Conservation (phyloP, 345 rosid genomes). For the Erodium maritimum region DNA sequence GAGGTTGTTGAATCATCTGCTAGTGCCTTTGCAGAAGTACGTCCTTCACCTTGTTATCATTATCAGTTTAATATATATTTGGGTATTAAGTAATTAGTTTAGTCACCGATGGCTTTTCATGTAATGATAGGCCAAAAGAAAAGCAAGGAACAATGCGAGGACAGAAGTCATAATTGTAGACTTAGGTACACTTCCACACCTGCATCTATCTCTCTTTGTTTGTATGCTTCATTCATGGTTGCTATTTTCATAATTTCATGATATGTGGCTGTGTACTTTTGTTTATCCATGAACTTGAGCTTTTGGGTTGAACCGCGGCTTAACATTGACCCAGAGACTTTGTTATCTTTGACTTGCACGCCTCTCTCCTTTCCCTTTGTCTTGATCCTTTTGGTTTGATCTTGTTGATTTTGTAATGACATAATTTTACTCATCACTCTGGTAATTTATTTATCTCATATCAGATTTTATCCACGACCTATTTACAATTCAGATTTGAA, state of each 20-base stretch:
- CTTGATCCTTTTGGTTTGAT: too few species aligned
- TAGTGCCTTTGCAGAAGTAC: slow-evolving; percentile 65
- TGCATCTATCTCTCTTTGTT: background rate
- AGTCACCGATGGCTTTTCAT: slow-evolving; percentile 8
- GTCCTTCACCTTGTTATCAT: slow-evolving; percentile 1
- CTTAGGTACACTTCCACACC: slow-evolving; percentile 36
- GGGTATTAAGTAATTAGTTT: background rate
- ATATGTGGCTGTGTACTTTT: background rate
- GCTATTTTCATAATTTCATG: background rate
- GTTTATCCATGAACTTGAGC: background rate
- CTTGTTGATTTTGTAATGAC: too few species aligned
- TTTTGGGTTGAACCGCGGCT: too few species aligned
- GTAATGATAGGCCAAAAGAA: slow-evolving; percentile 57
- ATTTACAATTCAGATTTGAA: too few species aligned
- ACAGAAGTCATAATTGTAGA: slow-evolving; percentile 48
- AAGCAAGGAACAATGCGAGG: slow-evolving; percentile 40
- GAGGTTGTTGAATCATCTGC: slow-evolving; percentile 70
- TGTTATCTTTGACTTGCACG: too few species aligned
- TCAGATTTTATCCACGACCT: too few species aligned
- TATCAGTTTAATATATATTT: slow-evolving; percentile 6
- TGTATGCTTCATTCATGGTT: background rate
- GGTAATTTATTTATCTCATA: too few species aligned
- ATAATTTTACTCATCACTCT: background rate
- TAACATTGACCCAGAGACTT: too few species aligned
- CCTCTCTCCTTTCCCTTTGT: background rate